Percentiles rank a stretch among this genome's conserved stretches.
phyloP scores from a whole-genome alignment of 2,329 filamentous ascomycete species.

The Xylaria sp. region DNA sequence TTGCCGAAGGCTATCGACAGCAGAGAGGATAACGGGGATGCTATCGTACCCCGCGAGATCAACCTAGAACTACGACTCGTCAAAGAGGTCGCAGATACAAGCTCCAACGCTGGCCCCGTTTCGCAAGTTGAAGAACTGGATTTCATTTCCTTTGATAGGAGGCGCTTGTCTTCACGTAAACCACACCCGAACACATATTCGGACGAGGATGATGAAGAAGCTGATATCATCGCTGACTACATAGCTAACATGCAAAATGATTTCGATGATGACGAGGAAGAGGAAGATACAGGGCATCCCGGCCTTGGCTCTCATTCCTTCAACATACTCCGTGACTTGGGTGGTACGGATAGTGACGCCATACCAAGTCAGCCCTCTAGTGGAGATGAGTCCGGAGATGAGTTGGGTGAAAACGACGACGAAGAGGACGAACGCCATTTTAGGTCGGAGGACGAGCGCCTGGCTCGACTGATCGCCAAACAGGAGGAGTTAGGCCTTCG shows the following conservation, averaged over 20 bases:
- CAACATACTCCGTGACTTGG: conserved; percentile 54
- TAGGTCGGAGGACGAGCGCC: conserved; percentile 67
- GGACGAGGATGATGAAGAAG: conserved; percentile 56
- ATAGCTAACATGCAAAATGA: conserved; percentile 71
- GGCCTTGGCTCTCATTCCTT: conserved; percentile 45
- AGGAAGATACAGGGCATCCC: conserved; percentile 39
- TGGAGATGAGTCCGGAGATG: conserved; percentile 47
- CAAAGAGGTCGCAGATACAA: conserved; percentile 35
- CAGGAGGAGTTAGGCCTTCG: conserved; percentile 72
- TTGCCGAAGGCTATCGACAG: neutral
- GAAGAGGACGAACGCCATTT: conserved; percentile 48
- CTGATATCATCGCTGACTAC: conserved; percentile 74
- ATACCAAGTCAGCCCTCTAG: conserved; percentile 44
- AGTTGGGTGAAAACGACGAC: conserved; percentile 52
- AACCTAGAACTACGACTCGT: conserved; percentile 51
- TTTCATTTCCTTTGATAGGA: conserved; percentile 41
- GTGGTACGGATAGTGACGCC: conserved; percentile 57
- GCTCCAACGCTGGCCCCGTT: neutral
- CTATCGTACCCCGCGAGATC: conserved; percentile 45
- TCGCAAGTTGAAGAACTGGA: conserved; percentile 32
- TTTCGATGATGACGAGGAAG: conserved; percentile 43
- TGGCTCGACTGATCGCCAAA: conserved; percentile 70
- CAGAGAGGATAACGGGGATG: conserved; percentile 22
- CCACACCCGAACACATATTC: conserved; percentile 3
- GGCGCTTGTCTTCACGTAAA: conserved; percentile 32